Evolutionary conservation across 805 yeast genomes (phyloP), one percentile per base, ranked within the genome.

Genomic region (Wickerhamiella dianesei): DNA sequence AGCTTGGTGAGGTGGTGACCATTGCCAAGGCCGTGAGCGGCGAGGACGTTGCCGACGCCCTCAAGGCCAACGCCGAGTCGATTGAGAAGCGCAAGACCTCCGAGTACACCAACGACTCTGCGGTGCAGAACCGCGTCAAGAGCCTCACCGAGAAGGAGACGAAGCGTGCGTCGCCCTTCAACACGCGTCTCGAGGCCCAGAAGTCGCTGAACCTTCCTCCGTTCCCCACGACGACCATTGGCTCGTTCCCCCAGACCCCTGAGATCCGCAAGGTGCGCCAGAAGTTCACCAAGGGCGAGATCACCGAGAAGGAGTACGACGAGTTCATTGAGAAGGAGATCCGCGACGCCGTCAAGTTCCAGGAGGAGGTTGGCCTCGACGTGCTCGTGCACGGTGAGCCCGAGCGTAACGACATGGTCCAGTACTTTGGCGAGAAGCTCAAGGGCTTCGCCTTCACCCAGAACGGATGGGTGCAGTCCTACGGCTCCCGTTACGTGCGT

Each of bases 371-470:
- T 65, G 99, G 95, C 61, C 79, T 92, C 63, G 99, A 92, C 68
- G 97, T 92, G 62, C 76, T 89, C 61, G 99, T 92, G 58, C 98
- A 92, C 74, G 99, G 99, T 77, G 99, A 92, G 77, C 98, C 99
- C 72, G 98, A 92, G 80, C 84, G 99, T 80, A 92, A 92, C 76
- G 99, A 92, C 76, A 92, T 92, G 99, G 98, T 92, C 64, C 98
- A 92, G 78, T 92, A 89, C 82, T 92, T 92, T 59, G 99, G 98
- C 77, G 98, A 92, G 77, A 87, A 86, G 77, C 77, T 92, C 69
- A 82, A 84, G 67, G 99, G 99, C 72, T 92, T 83, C 69, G 95
- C 95, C 60, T 92, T 92, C 80, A 92, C 98, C 72, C 75, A 83
- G 61, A 86, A 86, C 79, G 99, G 99, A 73, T 92, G 99, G 99